Evolutionary conservation across 495 filamentous ascomycete genomes (phyloP).

Genomic region (Baudoinia panamericana): DNA sequence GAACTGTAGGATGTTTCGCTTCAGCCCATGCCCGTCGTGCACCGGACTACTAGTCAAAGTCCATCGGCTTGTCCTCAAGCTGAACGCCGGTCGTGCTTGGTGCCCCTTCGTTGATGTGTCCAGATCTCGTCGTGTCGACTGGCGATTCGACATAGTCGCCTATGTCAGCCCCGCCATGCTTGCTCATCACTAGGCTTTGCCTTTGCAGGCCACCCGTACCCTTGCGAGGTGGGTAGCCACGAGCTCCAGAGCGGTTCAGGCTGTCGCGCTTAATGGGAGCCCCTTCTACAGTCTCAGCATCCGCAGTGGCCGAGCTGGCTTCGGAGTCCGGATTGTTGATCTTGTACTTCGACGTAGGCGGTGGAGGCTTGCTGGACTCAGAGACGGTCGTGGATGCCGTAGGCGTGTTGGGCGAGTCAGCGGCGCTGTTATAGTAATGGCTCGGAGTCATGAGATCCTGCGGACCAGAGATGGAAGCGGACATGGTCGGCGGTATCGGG

Average conservation of each 20-base stretch:
- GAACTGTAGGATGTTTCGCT: too few relatives aligned
- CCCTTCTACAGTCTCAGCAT: slow-evolving; percentile 16
- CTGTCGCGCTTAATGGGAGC: slow-evolving; percentile 39
- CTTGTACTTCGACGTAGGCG: slow-evolving; percentile 6
- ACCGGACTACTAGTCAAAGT: slow-evolving; percentile 43
- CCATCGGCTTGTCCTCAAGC: slow-evolving; percentile 73
- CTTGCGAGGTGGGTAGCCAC: slow-evolving; percentile 26
- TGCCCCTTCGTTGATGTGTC: too few relatives aligned
- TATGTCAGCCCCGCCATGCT: slow-evolving; percentile 31
- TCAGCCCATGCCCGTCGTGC: not conserved
- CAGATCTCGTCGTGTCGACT: slow-evolving; percentile 33
- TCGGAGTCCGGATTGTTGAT: slow-evolving; percentile 22
- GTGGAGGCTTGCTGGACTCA: not conserved
- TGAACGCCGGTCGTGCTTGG: slow-evolving; percentile 48
- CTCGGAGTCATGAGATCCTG: slow-evolving; percentile 8
- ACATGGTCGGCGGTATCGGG: slow-evolving; percentile 6
- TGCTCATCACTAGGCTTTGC: slow-evolving; percentile 28
- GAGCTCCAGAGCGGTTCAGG: slow-evolving; percentile 33
- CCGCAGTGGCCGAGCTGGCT: slow-evolving; percentile 14
- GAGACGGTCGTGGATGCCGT: slow-evolving; percentile 4
- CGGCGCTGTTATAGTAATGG: slow-evolving; percentile 15
- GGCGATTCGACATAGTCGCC: slow-evolving; percentile 18
- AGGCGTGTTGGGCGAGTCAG: slow-evolving; percentile 12
- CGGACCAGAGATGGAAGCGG: slow-evolving; percentile 15
- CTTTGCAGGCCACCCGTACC: slow-evolving; percentile 37